Base-by-base conservation (phyloP, 345 rosid species). In the Sisymbrium altissimum region DNA sequence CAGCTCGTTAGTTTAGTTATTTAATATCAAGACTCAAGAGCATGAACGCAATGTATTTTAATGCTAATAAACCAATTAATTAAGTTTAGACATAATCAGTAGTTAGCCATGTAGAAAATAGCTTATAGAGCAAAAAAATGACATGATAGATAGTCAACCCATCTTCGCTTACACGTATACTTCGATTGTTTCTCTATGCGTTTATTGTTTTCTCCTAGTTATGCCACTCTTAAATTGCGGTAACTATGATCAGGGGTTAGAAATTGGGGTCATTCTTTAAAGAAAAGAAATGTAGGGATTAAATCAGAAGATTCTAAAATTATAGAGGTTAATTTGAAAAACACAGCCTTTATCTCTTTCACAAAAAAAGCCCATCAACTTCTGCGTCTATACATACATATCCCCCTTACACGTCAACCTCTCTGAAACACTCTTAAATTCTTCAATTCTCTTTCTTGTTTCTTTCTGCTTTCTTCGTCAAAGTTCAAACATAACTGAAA, bases 361-460 rank as follows among this genome's bases (percentile, higher is more conserved):
- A 0, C 2, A 6, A 13, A 35, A 13, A 58, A 33, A 7, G 4
- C 49, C 70, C 69, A 61, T 33, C 39, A 62, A 59, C 46, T 45
- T 65, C 46, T 7, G 13, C 44, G 65, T 44, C 48, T 68, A 70
- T 75, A 75, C 64, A 75, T 77, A 77, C 67, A 73, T n/a, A 74
- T 48, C 29, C 29, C 21, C 18, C 17, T 12, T 1, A 68, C 35
- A 70, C 67, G 61, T 70, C 71, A 77, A 77, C 71, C 27, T 70
- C 63, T 46, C 23, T 29, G 17, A 33, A 50, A 27, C 53, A 63
- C 70, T 44, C 41, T 15, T 1, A 19, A 46, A n/a, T 41, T 43
- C 63, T 18, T 13, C 52, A 60, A 61, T 60, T 49, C 48, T 50
- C 10, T 40, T 13, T 57, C 6, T 33, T 53, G 50, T 41, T 23